Conservation (phyloP, 225 moss, liverwort and hornwort genomes). For the Pseudisothecium myosuroides region DNA sequence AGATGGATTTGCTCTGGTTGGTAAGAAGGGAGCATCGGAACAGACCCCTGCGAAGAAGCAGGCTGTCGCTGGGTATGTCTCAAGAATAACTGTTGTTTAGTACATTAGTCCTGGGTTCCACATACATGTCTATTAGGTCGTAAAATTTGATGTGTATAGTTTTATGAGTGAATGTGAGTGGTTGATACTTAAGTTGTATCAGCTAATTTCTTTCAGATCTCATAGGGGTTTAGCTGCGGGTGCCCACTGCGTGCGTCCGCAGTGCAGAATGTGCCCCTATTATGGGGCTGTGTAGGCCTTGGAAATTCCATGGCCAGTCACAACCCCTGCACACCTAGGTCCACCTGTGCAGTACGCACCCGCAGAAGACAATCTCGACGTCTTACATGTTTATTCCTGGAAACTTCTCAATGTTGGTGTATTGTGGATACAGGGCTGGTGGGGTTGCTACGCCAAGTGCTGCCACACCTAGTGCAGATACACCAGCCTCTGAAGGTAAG, state of each 20-base stretch:
- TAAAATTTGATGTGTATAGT: background rate
- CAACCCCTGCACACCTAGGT: background rate
- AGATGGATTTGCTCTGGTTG: constrained; percentile 50
- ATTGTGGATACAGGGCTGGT: constrained; percentile 11
- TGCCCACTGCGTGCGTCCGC: background rate
- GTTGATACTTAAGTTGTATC: background rate
- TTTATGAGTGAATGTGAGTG: background rate
- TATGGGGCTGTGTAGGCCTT: background rate
- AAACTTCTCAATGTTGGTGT: background rate
- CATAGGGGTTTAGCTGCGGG: background rate
- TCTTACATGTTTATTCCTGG: background rate
- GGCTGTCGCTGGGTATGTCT: constrained; percentile 34
- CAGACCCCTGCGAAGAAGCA: constrained; percentile 35
- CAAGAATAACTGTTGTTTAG: too few relatives aligned
- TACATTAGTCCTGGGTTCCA: background rate
- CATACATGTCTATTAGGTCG: too few relatives aligned
- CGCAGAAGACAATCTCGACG: background rate
- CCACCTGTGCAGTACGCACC: background rate
- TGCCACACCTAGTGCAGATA: background rate
- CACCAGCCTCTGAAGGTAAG: constrained; percentile 14
- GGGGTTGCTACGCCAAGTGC: constrained; percentile 6
- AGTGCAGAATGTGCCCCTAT: background rate
- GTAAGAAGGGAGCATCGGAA: background rate
- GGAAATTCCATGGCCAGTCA: background rate
- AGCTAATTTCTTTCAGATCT: too few relatives aligned